Evolutionary conservation across 208 protist genomes (phyloP).

Genomic region (Acanthamoeba triangularis): DNA sequence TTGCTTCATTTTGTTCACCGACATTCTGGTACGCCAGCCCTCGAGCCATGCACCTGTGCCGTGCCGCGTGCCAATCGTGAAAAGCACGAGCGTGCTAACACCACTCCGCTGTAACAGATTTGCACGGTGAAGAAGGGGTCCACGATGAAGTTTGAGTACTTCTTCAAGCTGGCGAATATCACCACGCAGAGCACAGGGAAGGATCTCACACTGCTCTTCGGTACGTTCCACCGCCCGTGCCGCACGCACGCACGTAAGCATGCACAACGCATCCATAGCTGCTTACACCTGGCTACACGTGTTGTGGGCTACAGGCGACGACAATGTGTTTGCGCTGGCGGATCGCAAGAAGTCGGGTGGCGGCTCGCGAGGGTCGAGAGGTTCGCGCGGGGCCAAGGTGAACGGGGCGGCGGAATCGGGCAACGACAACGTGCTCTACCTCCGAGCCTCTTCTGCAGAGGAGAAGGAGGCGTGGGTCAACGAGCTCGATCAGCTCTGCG

Average conservation of each 20-base stretch:
- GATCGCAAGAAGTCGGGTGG: background rate
- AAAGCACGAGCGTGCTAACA: background rate
- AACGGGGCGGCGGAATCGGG: background rate
- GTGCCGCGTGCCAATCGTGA: background rate
- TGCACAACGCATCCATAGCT: background rate
- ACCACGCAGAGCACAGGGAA: background rate
- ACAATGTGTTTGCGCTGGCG: constrained; percentile 26
- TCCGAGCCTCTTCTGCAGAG: background rate
- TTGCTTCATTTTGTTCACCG: constrained; percentile 51
- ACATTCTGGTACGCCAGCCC: constrained; percentile 20
- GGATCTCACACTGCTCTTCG: background rate
- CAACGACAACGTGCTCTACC: constrained; percentile 30
- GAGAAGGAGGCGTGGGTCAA: constrained; percentile 53
- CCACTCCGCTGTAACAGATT: background rate
- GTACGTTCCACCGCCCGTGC: background rate
- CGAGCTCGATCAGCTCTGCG: constrained; percentile 10
- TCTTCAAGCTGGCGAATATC: constrained; percentile 58
- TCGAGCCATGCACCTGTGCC: background rate
- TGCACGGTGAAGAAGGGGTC: constrained; percentile 31
- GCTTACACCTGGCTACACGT: background rate
- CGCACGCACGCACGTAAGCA: background rate
- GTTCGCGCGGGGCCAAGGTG: background rate
- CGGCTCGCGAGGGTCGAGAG: background rate
- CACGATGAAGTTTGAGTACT: constrained; percentile 58
- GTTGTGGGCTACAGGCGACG: background rate